Conservation (phyloP, 345 rosid genomes). For the Noccaea caerulescens region DNA sequence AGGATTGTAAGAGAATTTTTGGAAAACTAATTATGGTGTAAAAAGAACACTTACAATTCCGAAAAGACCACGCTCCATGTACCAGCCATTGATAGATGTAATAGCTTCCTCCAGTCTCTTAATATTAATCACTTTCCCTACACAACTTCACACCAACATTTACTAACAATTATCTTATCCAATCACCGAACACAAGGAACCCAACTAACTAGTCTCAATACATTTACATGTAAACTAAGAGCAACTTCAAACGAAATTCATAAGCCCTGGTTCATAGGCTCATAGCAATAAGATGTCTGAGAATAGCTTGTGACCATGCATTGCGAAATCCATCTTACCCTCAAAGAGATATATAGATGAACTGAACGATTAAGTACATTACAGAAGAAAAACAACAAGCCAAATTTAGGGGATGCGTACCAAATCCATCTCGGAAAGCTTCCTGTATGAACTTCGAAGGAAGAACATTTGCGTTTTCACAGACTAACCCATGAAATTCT, state of each 20-base stretch:
- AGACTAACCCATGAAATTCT: constrained; percentile 84
- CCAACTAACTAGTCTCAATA: constrained; percentile 4
- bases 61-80: constrained; percentile 91
- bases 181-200: constrained; percentile 21
- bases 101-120: constrained; percentile 89
- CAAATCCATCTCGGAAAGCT: constrained; percentile 72
- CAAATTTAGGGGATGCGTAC: constrained; percentile 50
- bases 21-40: not conserved
- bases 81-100: constrained; percentile 90
- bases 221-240: constrained; percentile 31
- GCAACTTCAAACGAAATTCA: constrained; percentile 3
- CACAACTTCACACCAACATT: constrained; percentile 72
- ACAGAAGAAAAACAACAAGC: constrained; percentile 9
- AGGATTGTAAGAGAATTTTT: not conserved
- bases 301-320: not conserved
- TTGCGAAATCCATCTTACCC: not conserved
- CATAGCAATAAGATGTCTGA: not conserved
- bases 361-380: not conserved
- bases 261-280: constrained; percentile 6
- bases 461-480: constrained; percentile 97
- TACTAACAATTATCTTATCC: constrained; percentile 51
- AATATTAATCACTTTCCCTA: constrained; percentile 90
- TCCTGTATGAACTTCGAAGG: constrained; percentile 82
- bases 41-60: constrained; percentile 67
- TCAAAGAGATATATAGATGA: not conserved